These are phyloP conservation scores for Alternaria alternata DNA, from an alignment of 2,329 filamentous ascomycete genomes.

Conservation along the genomic window DNA sequence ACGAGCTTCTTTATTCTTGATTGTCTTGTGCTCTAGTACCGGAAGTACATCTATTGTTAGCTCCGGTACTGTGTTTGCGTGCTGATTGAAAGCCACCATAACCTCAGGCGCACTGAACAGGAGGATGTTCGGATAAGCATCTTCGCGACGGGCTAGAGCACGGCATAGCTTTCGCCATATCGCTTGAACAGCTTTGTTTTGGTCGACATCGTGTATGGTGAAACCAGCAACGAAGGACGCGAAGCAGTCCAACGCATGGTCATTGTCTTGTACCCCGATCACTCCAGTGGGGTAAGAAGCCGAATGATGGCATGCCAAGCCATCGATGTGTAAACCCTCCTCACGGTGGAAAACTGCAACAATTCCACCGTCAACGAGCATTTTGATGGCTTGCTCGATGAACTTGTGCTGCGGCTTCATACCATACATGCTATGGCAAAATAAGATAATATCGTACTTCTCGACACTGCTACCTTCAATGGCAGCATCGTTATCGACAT, in stretches of 20 bases:
- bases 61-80: conserved; percentile 56
- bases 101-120: conserved; percentile 59
- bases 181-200: conserved; percentile 42
- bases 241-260: conserved; percentile 61
- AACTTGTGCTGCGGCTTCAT: conserved; percentile 60
- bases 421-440: conserved; percentile 72
- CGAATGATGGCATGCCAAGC: conserved; percentile 59
- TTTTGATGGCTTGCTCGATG: conserved; percentile 58
- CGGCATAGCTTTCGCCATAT: conserved; percentile 65
- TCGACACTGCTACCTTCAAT: conserved; percentile 33
- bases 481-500: not conserved
- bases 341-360: conserved; percentile 66
- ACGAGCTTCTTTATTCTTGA: conserved; percentile 64
- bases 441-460: conserved; percentile 65
- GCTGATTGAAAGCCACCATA: conserved; percentile 61
- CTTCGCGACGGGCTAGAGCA: conserved; percentile 52
- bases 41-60: conserved; percentile 55
- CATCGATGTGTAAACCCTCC: conserved; percentile 56
- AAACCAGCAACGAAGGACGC: conserved; percentile 62
- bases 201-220: conserved; percentile 41
- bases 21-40: conserved; percentile 26
- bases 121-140: conserved; percentile 51
- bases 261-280: conserved; percentile 55
- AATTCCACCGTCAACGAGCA: conserved; percentile 58
- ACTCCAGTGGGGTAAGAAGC: conserved; percentile 58